Evolutionary conservation across 768 basidiomycete genomes (phyloP).

Genomic region (Suillus luteus): DNA sequence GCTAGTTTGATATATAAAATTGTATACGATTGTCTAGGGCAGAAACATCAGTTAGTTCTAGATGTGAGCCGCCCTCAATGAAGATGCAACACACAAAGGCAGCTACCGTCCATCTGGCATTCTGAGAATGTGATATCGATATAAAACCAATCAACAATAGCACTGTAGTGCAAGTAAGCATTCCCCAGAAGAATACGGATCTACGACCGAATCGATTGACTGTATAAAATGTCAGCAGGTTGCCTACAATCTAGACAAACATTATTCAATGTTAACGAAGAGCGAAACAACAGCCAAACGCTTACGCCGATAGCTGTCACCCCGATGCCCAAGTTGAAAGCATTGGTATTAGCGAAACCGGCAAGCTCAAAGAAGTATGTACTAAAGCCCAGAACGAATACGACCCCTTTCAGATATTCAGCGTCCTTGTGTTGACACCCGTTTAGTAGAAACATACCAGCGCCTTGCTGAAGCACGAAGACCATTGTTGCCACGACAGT

Average conservation of each 20-base stretch:
- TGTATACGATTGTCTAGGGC: conserved; percentile 31
- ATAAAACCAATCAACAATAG: conserved; percentile 30
- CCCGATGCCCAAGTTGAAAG: conserved; percentile 35
- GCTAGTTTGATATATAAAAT: conserved; percentile 29
- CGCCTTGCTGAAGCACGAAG: conserved; percentile 30
- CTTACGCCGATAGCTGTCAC: conserved; percentile 30
- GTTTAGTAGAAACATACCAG: conserved; percentile 19
- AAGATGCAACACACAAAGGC: conserved; percentile 22
- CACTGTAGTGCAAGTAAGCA: conserved; percentile 24
- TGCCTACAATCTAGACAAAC: conserved; percentile 25
- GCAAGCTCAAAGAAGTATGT: conserved; percentile 41
- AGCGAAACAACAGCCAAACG: background rate
- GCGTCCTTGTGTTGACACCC: background rate
- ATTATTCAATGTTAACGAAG: background rate
- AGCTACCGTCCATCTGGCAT: conserved; percentile 25
- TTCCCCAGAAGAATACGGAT: conserved; percentile 32
- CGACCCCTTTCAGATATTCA: conserved; percentile 21
- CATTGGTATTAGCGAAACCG: conserved; percentile 29
- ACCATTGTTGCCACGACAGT: conserved; percentile 34
- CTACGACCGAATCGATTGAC: conserved; percentile 28
- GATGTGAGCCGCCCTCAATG: background rate
- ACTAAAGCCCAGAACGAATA: conserved; percentile 31
- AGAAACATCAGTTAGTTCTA: background rate
- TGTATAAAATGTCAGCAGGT: conserved; percentile 28
- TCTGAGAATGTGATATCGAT: conserved; percentile 23